Conservation (phyloP, 352 stramenopile genomes). For the Phytophthora ramorum region DNA sequence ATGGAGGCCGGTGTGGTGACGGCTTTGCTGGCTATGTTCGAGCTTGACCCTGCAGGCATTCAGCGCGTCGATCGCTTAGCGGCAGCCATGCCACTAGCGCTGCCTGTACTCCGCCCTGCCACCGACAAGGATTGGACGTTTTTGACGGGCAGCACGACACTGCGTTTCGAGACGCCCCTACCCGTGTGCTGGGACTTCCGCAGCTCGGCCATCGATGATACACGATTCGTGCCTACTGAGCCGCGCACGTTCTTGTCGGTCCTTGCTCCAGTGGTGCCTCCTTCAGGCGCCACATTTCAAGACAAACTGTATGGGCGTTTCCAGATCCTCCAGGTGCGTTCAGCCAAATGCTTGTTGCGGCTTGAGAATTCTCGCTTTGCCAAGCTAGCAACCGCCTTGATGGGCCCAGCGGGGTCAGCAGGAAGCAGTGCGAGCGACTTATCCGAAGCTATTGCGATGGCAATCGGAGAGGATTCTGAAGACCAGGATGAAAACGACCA, state of each 20-base stretch:
- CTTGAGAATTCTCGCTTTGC: slow-evolving; percentile 59
- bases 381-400: slow-evolving; percentile 33
- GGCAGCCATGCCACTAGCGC: slow-evolving; percentile 50
- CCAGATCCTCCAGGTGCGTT: slow-evolving; percentile 65
- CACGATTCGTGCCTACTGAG: slow-evolving; percentile 70
- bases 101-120: slow-evolving; percentile 44
- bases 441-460: slow-evolving; percentile 44
- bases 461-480: slow-evolving; percentile 40
- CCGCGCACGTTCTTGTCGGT: slow-evolving; percentile 61
- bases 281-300: slow-evolving; percentile 60
- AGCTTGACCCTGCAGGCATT: slow-evolving; percentile 70
- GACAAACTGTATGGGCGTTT: slow-evolving; percentile 79
- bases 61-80: slow-evolving; percentile 77
- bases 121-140: slow-evolving; percentile 65
- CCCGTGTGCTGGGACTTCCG: slow-evolving; percentile 77
- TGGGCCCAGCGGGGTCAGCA: slow-evolving; percentile 20
- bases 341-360: slow-evolving; percentile 70
- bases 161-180: slow-evolving; percentile 53
- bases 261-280: slow-evolving; percentile 51
- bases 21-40: slow-evolving; percentile 82
- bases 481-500: slow-evolving; percentile 10
- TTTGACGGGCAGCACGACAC: slow-evolving; percentile 42
- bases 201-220: slow-evolving; percentile 74
- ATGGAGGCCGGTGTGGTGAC: slow-evolving; percentile 78
- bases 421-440: slow-evolving; percentile 36